A percentile compares a stretch with the other conserved stretches of the same genome.
Evolutionary conservation across 2,329 filamentous ascomycete species (phyloP).

Genomic region (Blastomyces gilchristii): DNA sequence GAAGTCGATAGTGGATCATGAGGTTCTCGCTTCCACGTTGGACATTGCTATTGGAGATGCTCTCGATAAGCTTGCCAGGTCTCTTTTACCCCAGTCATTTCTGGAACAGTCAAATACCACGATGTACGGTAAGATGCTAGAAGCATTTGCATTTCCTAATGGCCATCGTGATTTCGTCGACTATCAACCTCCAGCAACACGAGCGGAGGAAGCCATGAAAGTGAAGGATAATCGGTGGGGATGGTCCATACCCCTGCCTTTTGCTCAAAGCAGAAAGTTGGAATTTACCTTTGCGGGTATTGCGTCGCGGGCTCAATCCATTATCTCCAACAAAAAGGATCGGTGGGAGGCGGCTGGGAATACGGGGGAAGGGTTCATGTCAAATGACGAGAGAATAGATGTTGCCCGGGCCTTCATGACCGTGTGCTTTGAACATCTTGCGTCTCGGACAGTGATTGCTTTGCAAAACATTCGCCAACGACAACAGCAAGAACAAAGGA

Average conservation of each 20-base stretch:
- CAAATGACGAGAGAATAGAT: constrained; percentile 50
- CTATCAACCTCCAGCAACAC: constrained; percentile 50
- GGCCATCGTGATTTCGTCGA: constrained; percentile 27
- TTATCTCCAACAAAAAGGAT: constrained; percentile 35
- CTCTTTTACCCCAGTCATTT: constrained; percentile 55
- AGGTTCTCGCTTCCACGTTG: constrained; percentile 59
- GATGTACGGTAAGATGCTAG: constrained; percentile 72
- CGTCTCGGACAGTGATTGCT: constrained; percentile 60
- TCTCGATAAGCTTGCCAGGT: constrained; percentile 75
- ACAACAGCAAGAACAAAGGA: constrained; percentile 1
- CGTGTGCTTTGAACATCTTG: constrained; percentile 78
- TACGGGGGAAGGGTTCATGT: constrained; percentile 27
- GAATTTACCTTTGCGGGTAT: constrained; percentile 67
- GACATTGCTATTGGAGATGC: constrained; percentile 85
- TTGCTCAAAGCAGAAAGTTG: constrained; percentile 49
- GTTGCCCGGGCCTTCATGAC: constrained; percentile 68
- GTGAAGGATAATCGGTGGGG: constrained; percentile 41
- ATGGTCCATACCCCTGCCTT: constrained; percentile 62
- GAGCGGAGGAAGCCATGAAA: constrained; percentile 49
- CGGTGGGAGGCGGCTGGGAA: constrained; percentile 15
- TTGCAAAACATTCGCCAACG: constrained; percentile 38
- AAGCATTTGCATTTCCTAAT: constrained; percentile 63
- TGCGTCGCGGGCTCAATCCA: constrained; percentile 52
- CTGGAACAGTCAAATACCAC: constrained; percentile 49
- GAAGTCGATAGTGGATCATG: constrained; percentile 55